phyloP scores from a whole-genome alignment of 2,329 filamentous ascomycete species.

The Fusarium scirpi region DNA sequence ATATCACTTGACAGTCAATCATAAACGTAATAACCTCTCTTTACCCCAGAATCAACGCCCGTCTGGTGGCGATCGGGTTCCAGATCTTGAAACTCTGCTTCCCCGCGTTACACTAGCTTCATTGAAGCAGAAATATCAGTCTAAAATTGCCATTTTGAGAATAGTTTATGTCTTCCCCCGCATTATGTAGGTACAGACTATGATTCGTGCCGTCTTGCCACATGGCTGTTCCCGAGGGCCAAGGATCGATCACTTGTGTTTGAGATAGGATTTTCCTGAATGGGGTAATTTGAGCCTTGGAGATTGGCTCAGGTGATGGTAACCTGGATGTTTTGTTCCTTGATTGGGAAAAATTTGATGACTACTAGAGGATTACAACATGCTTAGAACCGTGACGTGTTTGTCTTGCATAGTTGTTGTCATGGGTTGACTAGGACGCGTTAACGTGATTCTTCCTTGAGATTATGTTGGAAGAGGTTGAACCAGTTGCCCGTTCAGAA shows the following conservation, averaged over 20 bases:
- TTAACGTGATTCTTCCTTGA: not conserved
- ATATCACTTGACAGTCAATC: not conserved
- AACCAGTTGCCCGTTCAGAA: not conserved
- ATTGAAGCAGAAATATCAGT: conserved; percentile 21
- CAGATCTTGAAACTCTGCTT: not conserved
- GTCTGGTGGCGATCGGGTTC: not conserved
- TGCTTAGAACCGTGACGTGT: not conserved
- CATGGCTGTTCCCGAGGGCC: not conserved
- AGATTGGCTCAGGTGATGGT: not conserved
- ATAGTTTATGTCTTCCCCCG: conserved; percentile 7
- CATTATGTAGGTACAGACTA: not conserved
- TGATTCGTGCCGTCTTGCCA: conserved; percentile 17
- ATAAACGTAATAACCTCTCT: not conserved
- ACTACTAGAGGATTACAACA: not conserved
- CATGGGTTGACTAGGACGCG: not conserved
- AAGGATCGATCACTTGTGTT: not conserved
- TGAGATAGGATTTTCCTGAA: not conserved
- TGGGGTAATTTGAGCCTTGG: not conserved
- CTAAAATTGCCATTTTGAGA: conserved; percentile 26
- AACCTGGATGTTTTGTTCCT: not conserved
- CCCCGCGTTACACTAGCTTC: not conserved
- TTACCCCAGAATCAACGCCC: not conserved
- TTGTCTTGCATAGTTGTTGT: not conserved
- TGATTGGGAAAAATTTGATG: fast-evolving
- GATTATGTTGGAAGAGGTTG: not conserved